Conservation (phyloP, 2,329 filamentous ascomycete genomes). For the Paecilomyces sp. region DNA sequence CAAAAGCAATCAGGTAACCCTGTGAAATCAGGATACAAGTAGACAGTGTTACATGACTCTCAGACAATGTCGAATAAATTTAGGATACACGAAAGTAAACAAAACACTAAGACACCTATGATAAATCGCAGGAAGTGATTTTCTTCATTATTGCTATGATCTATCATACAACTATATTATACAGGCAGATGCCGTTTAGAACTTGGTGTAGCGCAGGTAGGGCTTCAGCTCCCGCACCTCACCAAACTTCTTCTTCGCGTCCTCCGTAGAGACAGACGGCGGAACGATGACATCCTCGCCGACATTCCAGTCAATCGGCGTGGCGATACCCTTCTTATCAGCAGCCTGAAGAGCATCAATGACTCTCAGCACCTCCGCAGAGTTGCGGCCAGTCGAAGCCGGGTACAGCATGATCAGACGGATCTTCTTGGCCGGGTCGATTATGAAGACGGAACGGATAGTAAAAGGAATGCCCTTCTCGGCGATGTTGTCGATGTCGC, state of each 20-base stretch:
- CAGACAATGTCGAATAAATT: too few relatives aligned
- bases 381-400: conserved; percentile 80
- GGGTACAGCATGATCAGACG: conserved; percentile 89
- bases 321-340: conserved; percentile 82
- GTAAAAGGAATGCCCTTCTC: conserved; percentile 79
- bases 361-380: conserved; percentile 69
- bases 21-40: too few relatives aligned
- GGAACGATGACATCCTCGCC: conserved; percentile 92
- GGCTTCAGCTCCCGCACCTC: conserved; percentile 57
- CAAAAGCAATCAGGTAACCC: too few relatives aligned
- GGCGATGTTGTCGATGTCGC: conserved; percentile 75
- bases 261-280: conserved; percentile 71
- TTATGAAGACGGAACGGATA: conserved; percentile 90
- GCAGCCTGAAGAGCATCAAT: conserved; percentile 73
- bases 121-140: neutral
- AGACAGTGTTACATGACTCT: too few relatives aligned
- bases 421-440: conserved; percentile 90
- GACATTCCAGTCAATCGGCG: conserved; percentile 82
- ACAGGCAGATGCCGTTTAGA: neutral
- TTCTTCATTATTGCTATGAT: neutral
- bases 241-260: conserved; percentile 83
- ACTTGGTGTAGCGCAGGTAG: conserved; percentile 22
- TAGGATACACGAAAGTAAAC: neutral
- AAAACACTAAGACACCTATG: neutral
- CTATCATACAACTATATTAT: neutral